phyloP scores from a whole-genome alignment of 495 filamentous ascomycete genomes.

The Daldinia vernicosa region DNA sequence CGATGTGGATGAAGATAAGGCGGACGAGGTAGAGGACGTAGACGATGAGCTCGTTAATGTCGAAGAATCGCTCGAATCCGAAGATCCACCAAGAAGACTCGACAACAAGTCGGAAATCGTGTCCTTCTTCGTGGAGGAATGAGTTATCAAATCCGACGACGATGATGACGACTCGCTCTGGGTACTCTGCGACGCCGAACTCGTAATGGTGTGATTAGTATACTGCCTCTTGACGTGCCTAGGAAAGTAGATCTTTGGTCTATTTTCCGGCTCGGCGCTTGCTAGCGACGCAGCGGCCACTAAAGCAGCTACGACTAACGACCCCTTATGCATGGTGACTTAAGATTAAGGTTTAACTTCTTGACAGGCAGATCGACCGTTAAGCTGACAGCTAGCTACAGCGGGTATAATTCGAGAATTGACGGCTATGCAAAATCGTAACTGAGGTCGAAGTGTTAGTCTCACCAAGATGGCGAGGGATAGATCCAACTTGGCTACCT shows the following conservation, averaged over 20 bases:
- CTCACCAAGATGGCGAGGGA: constrained; percentile 25
- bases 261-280: constrained; percentile 52
- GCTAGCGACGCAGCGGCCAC: constrained; percentile 61
- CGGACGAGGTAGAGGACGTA: constrained; percentile 8
- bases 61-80: constrained; percentile 23
- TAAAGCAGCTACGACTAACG: constrained; percentile 61
- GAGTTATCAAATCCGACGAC: constrained; percentile 21
- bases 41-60: constrained; percentile 9
- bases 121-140: constrained; percentile 47
- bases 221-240: constrained; percentile 66
- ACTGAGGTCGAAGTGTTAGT: constrained; percentile 44
- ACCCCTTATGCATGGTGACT: constrained; percentile 58
- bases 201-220: constrained; percentile 59
- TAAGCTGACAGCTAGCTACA: constrained; percentile 29
- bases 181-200: constrained; percentile 38
- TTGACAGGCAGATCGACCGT: constrained; percentile 28
- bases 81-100: constrained; percentile 26
- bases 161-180: constrained; percentile 16
- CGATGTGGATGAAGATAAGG: constrained; percentile 1
- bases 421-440: constrained; percentile 40
- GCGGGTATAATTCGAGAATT: constrained; percentile 28
- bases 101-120: constrained; percentile 44
- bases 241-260: constrained; percentile 68
- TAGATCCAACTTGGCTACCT: constrained; percentile 47
- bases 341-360: constrained; percentile 36